Evolutionary conservation across 2,329 filamentous ascomycete genomes (phyloP), one percentile per base, ranked within the genome.

Genomic region (Xylariaceae sp.): DNA sequence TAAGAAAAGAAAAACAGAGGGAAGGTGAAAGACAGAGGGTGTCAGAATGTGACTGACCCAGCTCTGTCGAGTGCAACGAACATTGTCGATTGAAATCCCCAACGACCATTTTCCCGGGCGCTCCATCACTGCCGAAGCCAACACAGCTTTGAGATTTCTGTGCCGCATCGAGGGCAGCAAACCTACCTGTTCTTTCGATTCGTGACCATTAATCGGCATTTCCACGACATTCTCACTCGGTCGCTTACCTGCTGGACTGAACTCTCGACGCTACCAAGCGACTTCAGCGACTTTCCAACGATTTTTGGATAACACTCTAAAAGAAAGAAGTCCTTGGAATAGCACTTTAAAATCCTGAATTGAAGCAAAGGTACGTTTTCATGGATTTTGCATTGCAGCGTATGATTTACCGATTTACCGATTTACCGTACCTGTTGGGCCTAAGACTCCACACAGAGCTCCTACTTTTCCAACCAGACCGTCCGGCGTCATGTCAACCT

Each of bases 31-130:
- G 11, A 40, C 37, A 40, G 47, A 53, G 47, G 42, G 26, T 42
- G 37, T 27, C 19, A 50, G 30, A 43, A 51, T 47, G 43, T 11
- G 40, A 50, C 29, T 47, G 32, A 47, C 39, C 46, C 45, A 40
- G 35, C 50, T 37, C 31, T 42, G 11, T 40, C 40, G 45, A 39
- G 45, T 30, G 47, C 47, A 50, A 39, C 46, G 46, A 47, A 34
- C 45, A 37, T 47, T 37, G 19, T 53, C 37, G 12, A 47, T 47
- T 50, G 42, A 43, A 35, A 45, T 47, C 42, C 40, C 39, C 37
- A 50, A 32, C 43, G 43, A 30, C 32, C 39, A 30, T 43, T 34
- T 32, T 6, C 40, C 27, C 9, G 12, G 19, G 34, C 34, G 27
- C 39, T 29, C 35, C 29, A 40, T 5, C 8, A 41, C 19, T 41